A percentile compares a stretch with the other conserved stretches of the same genome.
phyloP scores from a whole-genome alignment of 2,329 filamentous ascomycete species.

The Fusarium brevicatenulatum region DNA sequence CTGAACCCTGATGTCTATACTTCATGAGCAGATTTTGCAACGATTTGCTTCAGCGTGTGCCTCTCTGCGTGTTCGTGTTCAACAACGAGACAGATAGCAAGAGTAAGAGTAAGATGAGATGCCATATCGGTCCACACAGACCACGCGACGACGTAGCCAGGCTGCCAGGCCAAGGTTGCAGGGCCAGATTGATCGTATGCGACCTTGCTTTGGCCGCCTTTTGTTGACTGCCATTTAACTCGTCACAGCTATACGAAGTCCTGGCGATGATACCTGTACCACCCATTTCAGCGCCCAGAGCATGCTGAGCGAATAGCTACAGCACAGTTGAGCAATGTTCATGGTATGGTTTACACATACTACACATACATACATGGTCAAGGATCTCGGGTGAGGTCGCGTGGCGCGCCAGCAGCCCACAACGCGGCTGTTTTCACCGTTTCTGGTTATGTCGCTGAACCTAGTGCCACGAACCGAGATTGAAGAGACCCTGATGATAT shows the following conservation, averaged over 20 bases:
- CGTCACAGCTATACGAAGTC: constrained; percentile 15
- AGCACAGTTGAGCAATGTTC: constrained; percentile 6
- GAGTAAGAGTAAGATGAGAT: neutral
- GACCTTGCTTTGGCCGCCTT: constrained; percentile 8
- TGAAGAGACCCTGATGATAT: constrained; percentile 14
- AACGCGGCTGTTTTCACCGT: constrained; percentile 29
- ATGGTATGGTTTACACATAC: neutral
- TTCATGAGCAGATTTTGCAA: neutral
- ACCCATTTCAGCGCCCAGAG: neutral
- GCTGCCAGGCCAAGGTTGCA: neutral
- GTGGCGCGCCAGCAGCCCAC: constrained; percentile 19
- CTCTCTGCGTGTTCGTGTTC: neutral
- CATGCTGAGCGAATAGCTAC: constrained; percentile 21
- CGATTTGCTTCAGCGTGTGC: neutral
- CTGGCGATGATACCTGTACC: constrained; percentile 4
- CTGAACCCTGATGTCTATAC: neutral
- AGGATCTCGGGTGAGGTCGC: constrained; percentile 29
- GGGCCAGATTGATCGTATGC: neutral
- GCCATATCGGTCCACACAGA: neutral
- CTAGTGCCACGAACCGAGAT: constrained; percentile 31
- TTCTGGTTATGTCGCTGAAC: constrained; percentile 33
- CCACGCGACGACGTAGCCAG: constrained; percentile 8
- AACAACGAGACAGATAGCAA: neutral
- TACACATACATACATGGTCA: constrained; percentile 10
- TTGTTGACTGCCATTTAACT: constrained; percentile 16